Evolutionary conservation across 352 stramenopile species (phyloP).

Genomic region (Globisporangium spinosum): DNA sequence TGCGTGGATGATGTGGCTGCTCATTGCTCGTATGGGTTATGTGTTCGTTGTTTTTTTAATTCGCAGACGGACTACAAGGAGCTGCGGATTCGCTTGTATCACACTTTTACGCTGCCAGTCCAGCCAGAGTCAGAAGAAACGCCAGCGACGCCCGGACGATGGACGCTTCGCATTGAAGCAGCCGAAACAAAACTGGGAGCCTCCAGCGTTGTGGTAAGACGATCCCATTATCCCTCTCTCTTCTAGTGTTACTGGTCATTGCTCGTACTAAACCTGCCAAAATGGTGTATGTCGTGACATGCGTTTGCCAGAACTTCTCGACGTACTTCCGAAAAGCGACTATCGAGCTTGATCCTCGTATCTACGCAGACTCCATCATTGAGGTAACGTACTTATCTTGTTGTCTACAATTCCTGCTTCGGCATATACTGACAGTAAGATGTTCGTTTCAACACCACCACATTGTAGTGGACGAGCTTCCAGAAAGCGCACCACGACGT

Average conservation of each 20-base stretch:
- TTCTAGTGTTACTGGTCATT: background rate
- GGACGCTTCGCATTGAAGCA: conserved; percentile 67
- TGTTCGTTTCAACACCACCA: too few species aligned
- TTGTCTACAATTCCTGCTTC: background rate
- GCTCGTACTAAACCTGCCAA: background rate
- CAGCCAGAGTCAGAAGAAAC: conserved; percentile 26
- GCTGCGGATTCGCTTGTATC: conserved; percentile 53
- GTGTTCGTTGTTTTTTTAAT: background rate
- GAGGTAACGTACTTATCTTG: conserved; percentile 30
- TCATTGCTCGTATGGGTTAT: background rate
- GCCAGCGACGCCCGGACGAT: conserved; percentile 34
- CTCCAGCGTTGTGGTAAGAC: conserved; percentile 36
- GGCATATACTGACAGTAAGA: background rate
- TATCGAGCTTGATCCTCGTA: conserved; percentile 63
- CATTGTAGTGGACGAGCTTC: conserved; percentile 66
- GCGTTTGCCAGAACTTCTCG: conserved; percentile 53
- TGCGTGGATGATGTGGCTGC: too few species aligned
- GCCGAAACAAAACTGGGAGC: conserved; percentile 30
- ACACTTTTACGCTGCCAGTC: conserved; percentile 54
- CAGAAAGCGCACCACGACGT: conserved; percentile 66
- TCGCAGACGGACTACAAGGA: conserved; percentile 49
- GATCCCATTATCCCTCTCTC: background rate
- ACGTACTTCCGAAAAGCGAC: conserved; percentile 75
- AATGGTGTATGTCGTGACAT: background rate
- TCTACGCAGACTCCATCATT: conserved; percentile 67